A percentile compares a stretch with the other conserved stretches of the same genome.
These are phyloP conservation scores for Clathrus columnatus DNA, from an alignment of 768 basidiomycete genomes.

Conservation along the genomic window DNA sequence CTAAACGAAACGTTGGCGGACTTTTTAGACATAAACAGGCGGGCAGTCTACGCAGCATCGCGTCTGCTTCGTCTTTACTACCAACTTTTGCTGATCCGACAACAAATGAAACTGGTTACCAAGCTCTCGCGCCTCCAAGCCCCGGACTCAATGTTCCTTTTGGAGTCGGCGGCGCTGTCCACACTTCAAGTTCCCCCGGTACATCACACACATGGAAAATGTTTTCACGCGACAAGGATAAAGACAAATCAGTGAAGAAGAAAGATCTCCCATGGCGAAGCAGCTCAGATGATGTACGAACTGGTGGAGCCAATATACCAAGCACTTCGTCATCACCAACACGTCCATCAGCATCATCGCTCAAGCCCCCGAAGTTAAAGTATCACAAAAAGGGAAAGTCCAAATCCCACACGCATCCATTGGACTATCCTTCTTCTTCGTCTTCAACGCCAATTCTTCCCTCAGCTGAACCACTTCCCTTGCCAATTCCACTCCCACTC, in stretches of 20 bases:
- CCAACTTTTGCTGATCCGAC: not conserved
- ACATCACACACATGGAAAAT: not conserved
- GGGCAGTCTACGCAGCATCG: not conserved
- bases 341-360: not conserved
- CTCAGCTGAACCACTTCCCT: not conserved
- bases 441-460: not conserved
- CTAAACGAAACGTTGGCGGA: not conserved
- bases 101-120: not conserved
- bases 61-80: not conserved
- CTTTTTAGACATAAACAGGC: not conserved
- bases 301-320: not conserved
- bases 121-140: not conserved
- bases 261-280: not conserved
- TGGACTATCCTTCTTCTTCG: not conserved
- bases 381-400: not conserved
- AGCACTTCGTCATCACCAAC: not conserved
- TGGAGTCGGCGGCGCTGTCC: not conserved
- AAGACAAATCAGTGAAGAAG: not conserved
- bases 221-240: not conserved
- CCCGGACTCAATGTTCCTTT: not conserved
- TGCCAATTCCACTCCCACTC: slow-evolving; percentile 17
- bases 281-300: not conserved
- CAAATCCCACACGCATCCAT: slow-evolving; percentile 1
- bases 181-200: not conserved
- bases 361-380: not conserved